A percentile compares a stretch with the other conserved stretches of the same genome.
These are phyloP conservation scores for Phlebiopsis gigantea DNA, from an alignment of 768 basidiomycete species.

Conservation along the genomic window DNA sequence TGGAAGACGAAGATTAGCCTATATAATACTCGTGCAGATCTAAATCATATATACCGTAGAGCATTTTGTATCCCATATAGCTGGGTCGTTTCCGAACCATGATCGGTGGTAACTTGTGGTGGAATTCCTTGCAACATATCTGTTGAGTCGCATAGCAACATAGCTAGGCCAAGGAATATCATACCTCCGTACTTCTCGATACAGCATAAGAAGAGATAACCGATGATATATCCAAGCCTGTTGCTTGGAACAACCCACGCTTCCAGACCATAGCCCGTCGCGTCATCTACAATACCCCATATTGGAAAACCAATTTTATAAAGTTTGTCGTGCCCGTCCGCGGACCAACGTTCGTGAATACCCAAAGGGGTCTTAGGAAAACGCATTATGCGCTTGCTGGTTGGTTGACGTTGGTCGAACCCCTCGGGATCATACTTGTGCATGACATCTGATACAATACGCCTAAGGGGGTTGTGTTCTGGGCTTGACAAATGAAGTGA, in stretches of 20 bases:
- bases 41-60: constrained; percentile 21
- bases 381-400: constrained; percentile 24
- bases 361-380: constrained; percentile 26
- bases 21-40: not conserved
- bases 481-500: no score
- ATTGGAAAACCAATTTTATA: constrained; percentile 35
- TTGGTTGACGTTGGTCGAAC: constrained; percentile 26
- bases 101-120: constrained; percentile 30
- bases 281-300: constrained; percentile 32
- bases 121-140: constrained; percentile 27
- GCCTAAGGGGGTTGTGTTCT: not conserved
- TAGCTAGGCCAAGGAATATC: not conserved
- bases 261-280: constrained; percentile 27
- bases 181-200: constrained; percentile 27
- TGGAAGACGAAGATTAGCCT: no score
- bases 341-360: constrained; percentile 31
- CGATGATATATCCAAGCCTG: constrained; percentile 23
- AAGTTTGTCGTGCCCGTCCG: constrained; percentile 38
- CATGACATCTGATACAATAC: constrained; percentile 25
- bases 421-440: constrained; percentile 23
- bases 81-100: constrained; percentile 31
- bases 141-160: constrained; percentile 1
- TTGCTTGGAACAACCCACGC: constrained; percentile 36
- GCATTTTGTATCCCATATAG: constrained; percentile 28
- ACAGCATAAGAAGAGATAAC: constrained; percentile 28